A percentile compares a stretch with the other conserved stretches of the same genome.
Evolutionary conservation across 2,329 filamentous ascomycete species (phyloP).

Genomic region (Dactylonectria estremocensis): DNA sequence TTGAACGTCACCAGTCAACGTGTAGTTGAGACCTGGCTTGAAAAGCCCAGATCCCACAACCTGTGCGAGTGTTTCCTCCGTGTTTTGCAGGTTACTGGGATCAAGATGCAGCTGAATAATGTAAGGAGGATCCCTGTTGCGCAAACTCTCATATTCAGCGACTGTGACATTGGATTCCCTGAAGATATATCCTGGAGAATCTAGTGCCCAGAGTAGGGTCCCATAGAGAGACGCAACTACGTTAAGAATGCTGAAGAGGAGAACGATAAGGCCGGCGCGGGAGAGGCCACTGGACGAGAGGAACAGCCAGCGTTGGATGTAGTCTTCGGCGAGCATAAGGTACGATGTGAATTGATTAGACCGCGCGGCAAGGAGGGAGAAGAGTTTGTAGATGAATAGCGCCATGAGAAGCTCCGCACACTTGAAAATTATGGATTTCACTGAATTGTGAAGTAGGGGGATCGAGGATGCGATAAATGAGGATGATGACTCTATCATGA

Average conservation of each 20-base stretch:
- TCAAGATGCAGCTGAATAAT: conserved; percentile 31
- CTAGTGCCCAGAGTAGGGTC: conserved; percentile 37
- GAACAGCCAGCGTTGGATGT: conserved; percentile 31
- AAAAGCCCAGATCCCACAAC: conserved; percentile 26
- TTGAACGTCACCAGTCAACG: conserved; percentile 25
- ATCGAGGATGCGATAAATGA: conserved; percentile 34
- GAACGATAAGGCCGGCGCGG: conserved; percentile 26
- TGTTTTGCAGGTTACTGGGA: neutral
- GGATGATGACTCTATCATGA: conserved; percentile 30
- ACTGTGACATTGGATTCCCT: conserved; percentile 3
- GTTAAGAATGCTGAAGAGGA: conserved; percentile 33
- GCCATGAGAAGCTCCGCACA: conserved; percentile 39
- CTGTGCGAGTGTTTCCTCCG: conserved; percentile 12
- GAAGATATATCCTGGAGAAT: conserved; percentile 38
- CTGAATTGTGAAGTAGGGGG: conserved; percentile 39
- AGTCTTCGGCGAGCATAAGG: conserved; percentile 42
- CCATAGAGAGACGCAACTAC: conserved; percentile 30
- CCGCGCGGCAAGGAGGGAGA: conserved; percentile 33
- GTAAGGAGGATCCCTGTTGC: conserved; percentile 29
- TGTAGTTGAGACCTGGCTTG: conserved; percentile 36
- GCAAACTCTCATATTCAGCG: conserved; percentile 16
- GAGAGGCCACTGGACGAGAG: conserved; percentile 34
- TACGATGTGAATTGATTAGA: conserved; percentile 40
- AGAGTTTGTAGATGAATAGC: conserved; percentile 35
- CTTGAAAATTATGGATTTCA: conserved; percentile 38